phyloP scores from a whole-genome alignment of 2,329 filamentous ascomycete genomes.

The Hansfordia pulvinata region DNA sequence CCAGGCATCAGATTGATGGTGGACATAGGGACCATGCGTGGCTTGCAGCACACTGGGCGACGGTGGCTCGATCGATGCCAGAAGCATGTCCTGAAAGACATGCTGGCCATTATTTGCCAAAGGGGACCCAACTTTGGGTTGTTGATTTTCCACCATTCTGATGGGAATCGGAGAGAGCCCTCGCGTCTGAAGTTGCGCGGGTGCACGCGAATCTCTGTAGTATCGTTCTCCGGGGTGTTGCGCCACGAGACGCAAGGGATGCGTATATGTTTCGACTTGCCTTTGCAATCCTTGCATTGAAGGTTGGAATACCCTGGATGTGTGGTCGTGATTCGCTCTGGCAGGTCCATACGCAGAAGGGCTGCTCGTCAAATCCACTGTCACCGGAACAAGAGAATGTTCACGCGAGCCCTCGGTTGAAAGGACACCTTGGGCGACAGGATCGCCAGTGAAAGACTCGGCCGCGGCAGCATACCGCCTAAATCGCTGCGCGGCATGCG shows the following conservation, averaged over 20 bases:
- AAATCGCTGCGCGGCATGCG: constrained; percentile 16
- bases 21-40: too few relatives aligned
- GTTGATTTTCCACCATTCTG: constrained; percentile 10
- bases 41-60: constrained; percentile 12
- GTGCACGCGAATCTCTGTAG: too few relatives aligned
- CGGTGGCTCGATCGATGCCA: constrained; percentile 17
- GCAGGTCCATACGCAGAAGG: constrained; percentile 6
- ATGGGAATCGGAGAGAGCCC: constrained; percentile 8
- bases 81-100: constrained; percentile 16
- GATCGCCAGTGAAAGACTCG: constrained; percentile 13
- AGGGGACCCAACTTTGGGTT: constrained; percentile 18
- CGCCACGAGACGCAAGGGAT: too few relatives aligned
- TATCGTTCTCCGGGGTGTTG: too few relatives aligned
- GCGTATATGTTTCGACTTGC: too few relatives aligned
- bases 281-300: neutral
- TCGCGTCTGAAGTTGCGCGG: neutral
- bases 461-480: constrained; percentile 20
- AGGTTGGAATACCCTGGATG: constrained; percentile 2
- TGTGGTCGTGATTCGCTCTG: constrained; percentile 6
- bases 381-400: constrained; percentile 6
- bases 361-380: constrained; percentile 9
- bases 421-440: too few relatives aligned
- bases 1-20: constrained; percentile 5
- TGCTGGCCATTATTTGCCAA: constrained; percentile 4
- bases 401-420: too few relatives aligned